Evolutionary conservation across 2,329 filamentous ascomycete genomes (phyloP), one percentile per base, ranked within the genome.

Genomic region (Xylaria polymorpha): DNA sequence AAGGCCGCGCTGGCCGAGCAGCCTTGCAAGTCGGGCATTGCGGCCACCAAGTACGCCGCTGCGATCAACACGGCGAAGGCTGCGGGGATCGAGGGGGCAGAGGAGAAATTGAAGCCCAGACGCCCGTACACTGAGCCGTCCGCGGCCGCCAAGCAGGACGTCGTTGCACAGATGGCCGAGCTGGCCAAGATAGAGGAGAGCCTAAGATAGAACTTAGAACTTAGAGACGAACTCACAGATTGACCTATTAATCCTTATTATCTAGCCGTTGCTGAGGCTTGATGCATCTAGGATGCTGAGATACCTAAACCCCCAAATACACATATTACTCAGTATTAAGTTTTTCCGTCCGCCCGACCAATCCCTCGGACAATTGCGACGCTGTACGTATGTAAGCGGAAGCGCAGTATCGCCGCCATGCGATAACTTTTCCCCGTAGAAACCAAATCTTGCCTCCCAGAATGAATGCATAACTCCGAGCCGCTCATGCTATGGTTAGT

Each of bases 41-140:
- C 89, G 9, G 83, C 84, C 1, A 88, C 87, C n/a, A 92, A 93
- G 80, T 92, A 90, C 76, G 91, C 90, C 0, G 89, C 88, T 0
- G 85, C 87, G 2, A 79, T 89, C 39, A 88, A 85, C 72, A 87
- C 87, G 41, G 91, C 88, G 1, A 83, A 79, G 66, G 78, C 80
- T 61, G 90, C 90, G 1, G 88, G 88, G 0, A 86, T 92, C 44
- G 84, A 87, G 67, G 85, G 84, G 1, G 88, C 89, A 1, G 85
- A 85, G 78, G 82, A 84, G 77, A 86, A 87, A 78, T 76, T 91
- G 78, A 81, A 80, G 77, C 89, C 89, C 0, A 82, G 90, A 64
- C 83, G 85, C 67, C 90, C 90, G n/a, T 92, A 92, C 74, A 81
- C 87, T 71, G 81, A 80, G 61, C 81, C 83, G 1, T 74, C 78